Evolutionary conservation across 2,329 filamentous ascomycete species (phyloP).

Genomic region (Colletotrichum zoysiae): DNA sequence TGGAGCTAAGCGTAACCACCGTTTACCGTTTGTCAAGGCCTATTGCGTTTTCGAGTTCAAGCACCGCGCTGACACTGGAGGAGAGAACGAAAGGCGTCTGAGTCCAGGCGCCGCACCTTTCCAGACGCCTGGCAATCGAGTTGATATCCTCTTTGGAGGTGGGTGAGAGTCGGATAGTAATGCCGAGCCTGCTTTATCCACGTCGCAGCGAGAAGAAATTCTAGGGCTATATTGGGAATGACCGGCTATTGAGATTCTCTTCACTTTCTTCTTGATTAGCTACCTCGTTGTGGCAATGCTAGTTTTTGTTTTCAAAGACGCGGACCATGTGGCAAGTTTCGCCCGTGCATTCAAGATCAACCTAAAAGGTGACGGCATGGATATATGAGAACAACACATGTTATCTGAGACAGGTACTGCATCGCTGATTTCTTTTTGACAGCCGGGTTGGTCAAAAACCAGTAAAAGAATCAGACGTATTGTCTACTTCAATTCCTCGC

Average conservation of each 20-base stretch:
- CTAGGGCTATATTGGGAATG: not conserved
- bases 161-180: not conserved
- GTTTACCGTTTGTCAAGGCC: not conserved
- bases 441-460: accelerated
- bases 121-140: not conserved
- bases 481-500: not conserved
- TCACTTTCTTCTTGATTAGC: not conserved
- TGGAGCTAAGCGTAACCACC: too few species aligned
- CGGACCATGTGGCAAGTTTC: not conserved
- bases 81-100: not conserved
- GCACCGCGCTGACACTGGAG: too few species aligned
- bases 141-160: not conserved
- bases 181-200: not conserved
- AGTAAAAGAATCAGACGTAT: not conserved
- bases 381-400: too few species aligned
- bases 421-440: too few species aligned
- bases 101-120: not conserved
- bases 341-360: not conserved
- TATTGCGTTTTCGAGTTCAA: not conserved
- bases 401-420: not conserved
- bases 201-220: not conserved
- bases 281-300: not conserved
- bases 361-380: not conserved
- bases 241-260: not conserved
- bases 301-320: not conserved